Base-by-base conservation (phyloP, 768 basidiomycete species). In the Xerocomus brunneocitrinus region DNA sequence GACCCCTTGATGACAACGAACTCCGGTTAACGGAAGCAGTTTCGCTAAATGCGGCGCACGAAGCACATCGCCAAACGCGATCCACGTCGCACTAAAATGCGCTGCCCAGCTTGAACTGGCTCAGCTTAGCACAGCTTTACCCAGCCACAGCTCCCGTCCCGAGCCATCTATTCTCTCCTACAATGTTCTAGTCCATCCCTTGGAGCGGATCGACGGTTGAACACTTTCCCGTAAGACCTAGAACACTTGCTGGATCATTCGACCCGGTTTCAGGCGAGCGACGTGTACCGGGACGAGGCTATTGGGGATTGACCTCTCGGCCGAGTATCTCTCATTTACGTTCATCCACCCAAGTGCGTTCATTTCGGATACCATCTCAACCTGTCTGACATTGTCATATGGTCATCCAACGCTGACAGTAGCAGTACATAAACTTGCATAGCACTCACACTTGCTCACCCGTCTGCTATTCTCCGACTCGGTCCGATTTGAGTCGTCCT, bases 201-300 rank as follows among this genome's bases (percentile, higher is more conserved):
- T 68, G 67, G 40, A 24, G 32, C 66, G 63, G 66, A 65, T 68
- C 68, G 50, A 61, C 55, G 34, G 34, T 50, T 25, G 9, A 48
- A 27, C 24, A 4, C 31, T 3, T 38, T 40, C n/a, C 27, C 16
- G n/a, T 54, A 28, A 25, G 54, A 52, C 49, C 31, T 31, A 47
- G 16, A 53, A 50, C 47, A 6, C 16, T 48, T 14, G 9, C 14
- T 24, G 4, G 2, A 35, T 35, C 46, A 24, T 28, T 43, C 32
- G 41, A 34, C 22, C 49, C 49, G 52, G 36, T 34, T 38, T 49
- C 36, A 40, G 46, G 43, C 49, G 41, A 62, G 22, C 27, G 36
- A 49, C 7, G 1, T 49, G 4, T 27, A 24, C 40, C 46, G 58
- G 19, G 47, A 16, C 32, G 9, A 48, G 28, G 36, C 32, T 28